Base-by-base conservation (phyloP, 495 filamentous ascomycete species). In the Neohortaea acidophila region DNA sequence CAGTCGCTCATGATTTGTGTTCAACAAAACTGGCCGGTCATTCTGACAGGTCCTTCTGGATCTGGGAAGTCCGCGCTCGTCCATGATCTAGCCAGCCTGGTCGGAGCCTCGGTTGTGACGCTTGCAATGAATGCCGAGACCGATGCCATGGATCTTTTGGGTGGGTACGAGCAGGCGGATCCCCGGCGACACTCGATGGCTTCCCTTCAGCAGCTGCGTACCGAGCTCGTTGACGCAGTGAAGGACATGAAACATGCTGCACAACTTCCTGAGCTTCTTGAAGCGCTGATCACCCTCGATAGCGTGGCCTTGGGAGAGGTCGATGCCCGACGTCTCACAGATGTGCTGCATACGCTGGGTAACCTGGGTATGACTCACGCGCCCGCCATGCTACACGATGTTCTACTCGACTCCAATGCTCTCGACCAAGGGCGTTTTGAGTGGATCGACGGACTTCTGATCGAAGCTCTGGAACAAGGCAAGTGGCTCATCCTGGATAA, bases 401-500 rank as follows among this genome's bases (percentile, higher is more conserved):
- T 21, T 5, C 5, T 4, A 20, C 9, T 5, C 9, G 14, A n/a
- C 35, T 7, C 9, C 8, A 27, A 40, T 18, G 19, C 22, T 3
- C 58, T 77, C 15, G 70, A 81, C 43, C 68, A 64, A 41, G 83
- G 85, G 40, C 78, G 76, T 2, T 99, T 99, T 56, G 82, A 93
- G 53, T 99, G 91, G 91, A 72, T 89, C 2, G 91, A 96, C 54
- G 87, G 91, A 30, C 68, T 86, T 39, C 73, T 99, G 21, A 77
- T 94, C 15, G 72, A 82, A 44, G 87, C 91, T 33, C 64, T 96
- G 7, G 72, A 87, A 51, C 66, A 77, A 49, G 91, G 91, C 20
- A 64, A 81, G 29, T 99, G 91, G 91, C 64, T 99, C 33, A 74
- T 96, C 19, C 73, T 99, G 13, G 87, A 96, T 54, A 94, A 96